Percentiles rank a stretch among this genome's conserved stretches.
Evolutionary conservation across 2,329 filamentous ascomycete species (phyloP).

Genomic region (Fusarium tricinctum): DNA sequence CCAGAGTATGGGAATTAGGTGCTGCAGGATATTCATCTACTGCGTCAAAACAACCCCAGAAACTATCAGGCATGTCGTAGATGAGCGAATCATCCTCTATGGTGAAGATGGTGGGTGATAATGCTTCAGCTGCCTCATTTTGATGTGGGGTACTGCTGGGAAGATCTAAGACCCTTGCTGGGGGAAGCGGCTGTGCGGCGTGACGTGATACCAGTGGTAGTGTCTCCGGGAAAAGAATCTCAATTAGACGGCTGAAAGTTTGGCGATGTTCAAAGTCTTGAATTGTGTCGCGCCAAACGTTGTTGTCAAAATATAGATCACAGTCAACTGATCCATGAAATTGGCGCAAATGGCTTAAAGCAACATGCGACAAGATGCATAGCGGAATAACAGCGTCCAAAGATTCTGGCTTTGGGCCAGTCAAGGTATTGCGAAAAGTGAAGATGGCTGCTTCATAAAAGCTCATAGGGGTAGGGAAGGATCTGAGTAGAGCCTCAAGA

Average conservation of each 20-base stretch:
- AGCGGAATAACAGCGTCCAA: accelerated
- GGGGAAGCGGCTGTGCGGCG: too few relatives aligned
- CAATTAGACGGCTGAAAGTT: accelerated
- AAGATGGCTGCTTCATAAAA: accelerated
- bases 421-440: background rate
- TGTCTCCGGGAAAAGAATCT: background rate
- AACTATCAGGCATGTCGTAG: too few relatives aligned
- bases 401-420: accelerated
- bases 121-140: too few relatives aligned
- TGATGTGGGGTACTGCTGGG: too few relatives aligned
- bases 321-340: background rate
- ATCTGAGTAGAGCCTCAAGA: accelerated
- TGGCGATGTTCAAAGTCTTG: accelerated
- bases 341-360: accelerated
- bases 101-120: too few relatives aligned
- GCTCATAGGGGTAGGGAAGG: accelerated
- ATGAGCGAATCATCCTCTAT: too few relatives aligned
- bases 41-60: too few relatives aligned
- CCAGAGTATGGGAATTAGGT: too few relatives aligned
- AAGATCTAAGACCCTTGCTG: too few relatives aligned
- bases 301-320: accelerated
- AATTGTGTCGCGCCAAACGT: accelerated
- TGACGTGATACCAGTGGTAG: background rate
- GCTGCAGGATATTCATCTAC: too few relatives aligned
- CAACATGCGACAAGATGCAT: accelerated